Evolutionary conservation across 768 basidiomycete genomes (phyloP).

Genomic region (Tricholoma terreum): DNA sequence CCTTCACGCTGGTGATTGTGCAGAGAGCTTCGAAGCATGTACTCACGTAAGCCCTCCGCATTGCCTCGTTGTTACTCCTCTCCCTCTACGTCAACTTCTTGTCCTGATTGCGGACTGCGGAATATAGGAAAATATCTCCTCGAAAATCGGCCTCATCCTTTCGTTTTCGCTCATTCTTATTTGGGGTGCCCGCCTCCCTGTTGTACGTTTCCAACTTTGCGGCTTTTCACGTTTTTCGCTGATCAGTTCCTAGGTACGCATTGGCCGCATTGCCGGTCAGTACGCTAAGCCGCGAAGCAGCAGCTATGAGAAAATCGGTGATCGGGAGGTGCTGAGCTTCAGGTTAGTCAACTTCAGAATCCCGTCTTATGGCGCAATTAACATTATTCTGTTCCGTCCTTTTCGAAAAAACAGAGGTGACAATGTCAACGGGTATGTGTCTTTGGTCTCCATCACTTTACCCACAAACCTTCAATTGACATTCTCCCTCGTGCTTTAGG

Average conservation of each 20-base stretch:
- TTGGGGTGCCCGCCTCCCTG: slow-evolving; percentile 91
- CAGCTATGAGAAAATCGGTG: slow-evolving; percentile 72
- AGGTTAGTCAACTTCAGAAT: slow-evolving; percentile 49
- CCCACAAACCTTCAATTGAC: slow-evolving; percentile 9
- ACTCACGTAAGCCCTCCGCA: slow-evolving; percentile 57
- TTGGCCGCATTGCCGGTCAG: slow-evolving; percentile 93
- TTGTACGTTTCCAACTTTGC: slow-evolving; percentile 48
- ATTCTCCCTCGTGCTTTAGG: slow-evolving; percentile 30
- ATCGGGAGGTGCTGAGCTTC: slow-evolving; percentile 80
- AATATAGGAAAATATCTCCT: slow-evolving; percentile 76
- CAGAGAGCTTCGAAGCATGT: slow-evolving; percentile 92
- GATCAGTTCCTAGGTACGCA: slow-evolving; percentile 52
- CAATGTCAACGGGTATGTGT: slow-evolving; percentile 84
- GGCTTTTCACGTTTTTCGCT: not conserved
- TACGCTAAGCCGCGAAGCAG: slow-evolving; percentile 94
- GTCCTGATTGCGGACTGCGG: not conserved
- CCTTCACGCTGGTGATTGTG: slow-evolving; percentile 96
- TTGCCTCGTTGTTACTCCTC: slow-evolving; percentile 3
- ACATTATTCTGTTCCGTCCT: not conserved
- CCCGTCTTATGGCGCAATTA: not conserved
- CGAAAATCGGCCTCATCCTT: slow-evolving; percentile 86
- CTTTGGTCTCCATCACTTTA: slow-evolving; percentile 4
- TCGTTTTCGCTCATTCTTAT: slow-evolving; percentile 94
- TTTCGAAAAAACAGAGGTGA: slow-evolving; percentile 64
- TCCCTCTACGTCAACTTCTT: not conserved